These are phyloP conservation scores for Apiospora pterosperma DNA, from an alignment of 2,329 filamentous ascomycete genomes.

Conservation along the genomic window DNA sequence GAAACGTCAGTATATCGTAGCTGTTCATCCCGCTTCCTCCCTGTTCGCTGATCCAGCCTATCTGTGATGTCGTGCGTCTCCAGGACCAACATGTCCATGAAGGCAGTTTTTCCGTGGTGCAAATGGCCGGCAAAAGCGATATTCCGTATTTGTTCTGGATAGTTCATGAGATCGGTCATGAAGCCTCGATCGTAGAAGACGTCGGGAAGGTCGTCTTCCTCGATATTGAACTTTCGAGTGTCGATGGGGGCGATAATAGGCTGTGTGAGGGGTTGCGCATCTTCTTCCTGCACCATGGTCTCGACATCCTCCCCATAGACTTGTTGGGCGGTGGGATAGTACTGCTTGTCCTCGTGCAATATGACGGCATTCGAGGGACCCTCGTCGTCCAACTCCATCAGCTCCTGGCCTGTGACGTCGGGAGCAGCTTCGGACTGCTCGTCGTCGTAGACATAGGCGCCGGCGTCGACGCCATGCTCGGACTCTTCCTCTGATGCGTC, in stretches of 20 bases:
- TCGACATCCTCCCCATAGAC: conserved; percentile 94
- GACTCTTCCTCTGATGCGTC: conserved; percentile 84
- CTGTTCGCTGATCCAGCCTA: conserved; percentile 74
- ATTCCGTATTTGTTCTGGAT: conserved; percentile 90
- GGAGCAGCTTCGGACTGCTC: conserved; percentile 63
- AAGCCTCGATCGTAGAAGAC: conserved; percentile 87
- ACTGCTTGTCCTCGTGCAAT: conserved; percentile 98
- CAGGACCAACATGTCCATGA: conserved; percentile 96
- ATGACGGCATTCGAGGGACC: conserved; percentile 96
- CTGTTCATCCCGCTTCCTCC: conserved; percentile 82
- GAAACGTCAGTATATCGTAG: conserved; percentile 93
- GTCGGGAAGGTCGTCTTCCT: conserved; percentile 85
- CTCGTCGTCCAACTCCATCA: conserved; percentile 92
- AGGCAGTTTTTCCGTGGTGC: conserved; percentile 96
- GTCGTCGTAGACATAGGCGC: conserved; percentile 80
- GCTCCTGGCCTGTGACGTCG: conserved; percentile 68
- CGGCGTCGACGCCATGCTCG: conserved; percentile 68
- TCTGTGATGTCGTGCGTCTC: conserved; percentile 89
- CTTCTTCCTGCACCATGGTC: conserved; percentile 93
- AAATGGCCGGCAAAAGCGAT: conserved; percentile 88
- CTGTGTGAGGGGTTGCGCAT: conserved; percentile 86
- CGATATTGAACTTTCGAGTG: conserved; percentile 92
- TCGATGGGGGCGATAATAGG: conserved; percentile 92
- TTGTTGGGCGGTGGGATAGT: conserved; percentile 97
- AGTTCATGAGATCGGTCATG: conserved; percentile 95